A percentile compares a stretch with the other conserved stretches of the same genome.
Conservation (phyloP, 495 filamentous ascomycete genomes). For the Aspergillus avenaceus region DNA sequence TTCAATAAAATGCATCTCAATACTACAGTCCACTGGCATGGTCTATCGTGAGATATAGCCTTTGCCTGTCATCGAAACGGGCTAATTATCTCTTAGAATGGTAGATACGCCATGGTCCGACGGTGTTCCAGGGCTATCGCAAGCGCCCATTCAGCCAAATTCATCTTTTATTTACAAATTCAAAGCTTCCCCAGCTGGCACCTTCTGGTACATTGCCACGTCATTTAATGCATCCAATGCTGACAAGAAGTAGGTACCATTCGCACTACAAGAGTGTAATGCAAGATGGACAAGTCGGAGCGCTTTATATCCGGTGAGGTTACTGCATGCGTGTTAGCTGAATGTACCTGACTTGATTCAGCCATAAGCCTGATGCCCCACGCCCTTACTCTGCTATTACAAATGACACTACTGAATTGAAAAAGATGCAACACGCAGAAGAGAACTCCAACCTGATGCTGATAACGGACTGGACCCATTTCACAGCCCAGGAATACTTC, state of each 20-base stretch:
- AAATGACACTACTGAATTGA: conserved; percentile 26
- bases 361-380: background rate
- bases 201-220: background rate
- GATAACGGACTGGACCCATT: conserved; percentile 51
- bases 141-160: conserved; percentile 43
- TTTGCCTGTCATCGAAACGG: background rate
- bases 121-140: conserved; percentile 49
- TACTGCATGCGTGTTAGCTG: conserved; percentile 17
- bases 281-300: conserved; percentile 44
- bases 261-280: conserved; percentile 43
- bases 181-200: conserved; percentile 24
- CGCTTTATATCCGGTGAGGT: conserved; percentile 17
- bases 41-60: background rate
- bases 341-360: background rate
- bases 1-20: background rate
- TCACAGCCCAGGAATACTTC: conserved; percentile 46
- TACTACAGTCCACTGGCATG: background rate
- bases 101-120: conserved; percentile 42
- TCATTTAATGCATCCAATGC: background rate
- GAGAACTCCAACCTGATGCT: conserved; percentile 38
- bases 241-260: conserved; percentile 50
- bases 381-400: conserved; percentile 29
- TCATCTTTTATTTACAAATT: conserved; percentile 45
- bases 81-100: background rate
- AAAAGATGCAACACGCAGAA: conserved; percentile 46